Evolutionary conservation across 345 rosid genomes (phyloP).

Genomic region (Combretum micranthum): DNA sequence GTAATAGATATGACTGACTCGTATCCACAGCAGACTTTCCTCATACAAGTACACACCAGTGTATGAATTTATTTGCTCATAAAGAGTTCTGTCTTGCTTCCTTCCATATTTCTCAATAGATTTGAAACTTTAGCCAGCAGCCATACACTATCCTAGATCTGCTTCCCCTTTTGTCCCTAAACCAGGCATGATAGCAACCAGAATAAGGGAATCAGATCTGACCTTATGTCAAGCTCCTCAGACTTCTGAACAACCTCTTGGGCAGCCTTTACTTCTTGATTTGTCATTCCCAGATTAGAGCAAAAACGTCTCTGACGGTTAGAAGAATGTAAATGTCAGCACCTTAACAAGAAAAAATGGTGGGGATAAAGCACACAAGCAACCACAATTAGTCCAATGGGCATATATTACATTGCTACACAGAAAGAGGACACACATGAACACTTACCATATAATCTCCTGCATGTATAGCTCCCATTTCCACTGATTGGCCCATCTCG

Average conservation of each 20-base stretch:
- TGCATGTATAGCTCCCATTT: slow-evolving; percentile 57
- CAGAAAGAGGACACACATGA: neutral
- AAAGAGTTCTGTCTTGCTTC: too few species aligned
- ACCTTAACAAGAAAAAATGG: neutral
- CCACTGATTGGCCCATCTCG: slow-evolving; percentile 47
- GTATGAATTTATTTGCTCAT: too few species aligned
- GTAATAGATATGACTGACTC: too few species aligned
- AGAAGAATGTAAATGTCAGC: neutral
- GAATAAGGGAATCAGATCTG: slow-evolving; percentile 5
- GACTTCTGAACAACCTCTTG: slow-evolving; percentile 50
- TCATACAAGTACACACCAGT: too few species aligned
- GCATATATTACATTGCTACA: slow-evolving; percentile 1
- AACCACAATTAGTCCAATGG: neutral
- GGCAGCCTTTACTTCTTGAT: slow-evolving; percentile 56
- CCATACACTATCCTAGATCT: too few species aligned
- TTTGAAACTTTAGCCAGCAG: too few species aligned
- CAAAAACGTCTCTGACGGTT: slow-evolving; percentile 43
- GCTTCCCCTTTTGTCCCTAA: neutral
- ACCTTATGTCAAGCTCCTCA: slow-evolving; percentile 52
- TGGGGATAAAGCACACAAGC: neutral
- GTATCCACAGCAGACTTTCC: too few species aligned
- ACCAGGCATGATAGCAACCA: neutral
- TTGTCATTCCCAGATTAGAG: slow-evolving; percentile 49
- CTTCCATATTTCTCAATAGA: too few species aligned
- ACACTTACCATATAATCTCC: slow-evolving; percentile 41